Conservation (phyloP, 495 filamentous ascomycete species). For the Neurospora cerealis region DNA sequence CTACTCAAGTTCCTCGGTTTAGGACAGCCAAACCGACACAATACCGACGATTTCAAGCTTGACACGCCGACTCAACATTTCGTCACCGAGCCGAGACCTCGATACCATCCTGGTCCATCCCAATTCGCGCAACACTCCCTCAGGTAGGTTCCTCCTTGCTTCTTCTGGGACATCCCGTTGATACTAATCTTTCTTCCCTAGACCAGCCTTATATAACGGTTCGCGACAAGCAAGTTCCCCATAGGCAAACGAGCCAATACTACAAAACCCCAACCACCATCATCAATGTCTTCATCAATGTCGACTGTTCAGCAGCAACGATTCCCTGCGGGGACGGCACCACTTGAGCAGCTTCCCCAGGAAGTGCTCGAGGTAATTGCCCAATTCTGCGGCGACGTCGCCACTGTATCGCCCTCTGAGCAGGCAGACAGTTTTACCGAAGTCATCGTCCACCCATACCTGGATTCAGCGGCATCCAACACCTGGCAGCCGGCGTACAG, state of each 20-base stretch:
- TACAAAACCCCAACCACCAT: background rate
- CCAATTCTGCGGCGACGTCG: background rate
- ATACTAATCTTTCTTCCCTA: too few species aligned
- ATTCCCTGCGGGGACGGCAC: background rate
- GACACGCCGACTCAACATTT: too few species aligned
- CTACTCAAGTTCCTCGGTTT: background rate
- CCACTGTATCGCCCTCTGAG: background rate
- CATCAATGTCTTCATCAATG: background rate
- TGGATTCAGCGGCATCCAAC: background rate
- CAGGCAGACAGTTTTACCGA: background rate
- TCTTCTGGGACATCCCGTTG: too few species aligned
- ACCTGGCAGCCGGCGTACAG: background rate
- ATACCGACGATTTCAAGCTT: too few species aligned
- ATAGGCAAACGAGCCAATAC: too few species aligned
- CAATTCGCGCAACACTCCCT: too few species aligned
- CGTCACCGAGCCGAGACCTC: too few species aligned
- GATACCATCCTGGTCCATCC: too few species aligned
- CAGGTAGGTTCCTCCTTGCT: too few species aligned
- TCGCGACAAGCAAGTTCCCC: too few species aligned
- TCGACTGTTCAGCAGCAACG: accelerated
- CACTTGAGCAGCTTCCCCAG: background rate
- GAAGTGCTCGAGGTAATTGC: background rate
- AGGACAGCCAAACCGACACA: background rate
- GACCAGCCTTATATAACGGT: too few species aligned
- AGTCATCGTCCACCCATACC: background rate